These are phyloP conservation scores for Agroathelia rolfsii DNA, from an alignment of 1,284 basidiomycete genomes.

Conservation along the genomic window DNA sequence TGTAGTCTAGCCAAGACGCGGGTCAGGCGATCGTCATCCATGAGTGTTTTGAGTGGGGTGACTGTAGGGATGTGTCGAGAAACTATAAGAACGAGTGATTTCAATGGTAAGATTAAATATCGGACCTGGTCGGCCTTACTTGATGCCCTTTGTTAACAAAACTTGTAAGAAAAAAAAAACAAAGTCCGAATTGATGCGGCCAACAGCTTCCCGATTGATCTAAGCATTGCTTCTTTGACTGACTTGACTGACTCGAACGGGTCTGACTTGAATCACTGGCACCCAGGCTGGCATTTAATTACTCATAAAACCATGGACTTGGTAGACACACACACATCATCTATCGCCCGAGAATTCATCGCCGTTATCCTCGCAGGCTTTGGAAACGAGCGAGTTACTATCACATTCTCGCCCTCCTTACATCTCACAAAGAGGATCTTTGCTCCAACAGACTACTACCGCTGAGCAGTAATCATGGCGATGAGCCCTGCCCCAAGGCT, in stretches of 20 bases:
- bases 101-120: too few species aligned
- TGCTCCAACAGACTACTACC: conserved; percentile 49
- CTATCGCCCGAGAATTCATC: conserved; percentile 63
- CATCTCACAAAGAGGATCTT: conserved; percentile 15
- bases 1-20: conserved; percentile 56
- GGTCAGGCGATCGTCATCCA: conserved; percentile 31
- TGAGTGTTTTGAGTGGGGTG: too few species aligned
- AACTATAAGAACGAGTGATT: too few species aligned
- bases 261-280: too few species aligned
- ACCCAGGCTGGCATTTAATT: too few species aligned
- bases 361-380: conserved; percentile 81
- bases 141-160: conserved; percentile 16
- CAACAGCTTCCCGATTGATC: too few species aligned
- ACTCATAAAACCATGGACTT: too few species aligned
- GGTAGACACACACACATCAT: conserved; percentile 39
- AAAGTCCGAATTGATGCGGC: background rate
- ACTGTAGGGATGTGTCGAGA: too few species aligned
- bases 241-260: too few species aligned
- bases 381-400: conserved; percentile 67
- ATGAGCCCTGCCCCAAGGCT: conserved; percentile 74
- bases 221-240: too few species aligned
- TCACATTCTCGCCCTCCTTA: conserved; percentile 1
- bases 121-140: too few species aligned
- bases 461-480: conserved; percentile 62
- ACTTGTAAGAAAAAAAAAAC: background rate